Conservation (phyloP, 106 monocot genomes). For the Apostasia shenzhenica region DNA sequence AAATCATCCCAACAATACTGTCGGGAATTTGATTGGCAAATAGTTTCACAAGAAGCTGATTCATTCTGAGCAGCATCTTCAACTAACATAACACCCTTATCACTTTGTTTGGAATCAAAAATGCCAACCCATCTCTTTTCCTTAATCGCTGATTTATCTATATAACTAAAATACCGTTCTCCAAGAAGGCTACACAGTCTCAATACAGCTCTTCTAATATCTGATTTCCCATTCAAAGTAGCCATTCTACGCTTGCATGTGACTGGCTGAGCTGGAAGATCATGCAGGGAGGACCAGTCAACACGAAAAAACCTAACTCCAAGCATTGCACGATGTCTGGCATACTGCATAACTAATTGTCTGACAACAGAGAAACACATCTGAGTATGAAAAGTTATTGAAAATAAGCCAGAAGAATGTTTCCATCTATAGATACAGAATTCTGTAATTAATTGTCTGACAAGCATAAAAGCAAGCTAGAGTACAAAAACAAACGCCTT, state of each 20-base stretch:
- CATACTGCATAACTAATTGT: constrained; percentile 67
- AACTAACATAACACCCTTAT: not conserved
- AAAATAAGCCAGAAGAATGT: not conserved
- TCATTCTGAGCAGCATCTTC: constrained; percentile 10
- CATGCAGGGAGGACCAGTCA: constrained; percentile 59
- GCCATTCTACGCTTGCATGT: constrained; percentile 70
- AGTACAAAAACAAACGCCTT: too few relatives aligned
- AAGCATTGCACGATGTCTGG: constrained; percentile 50
- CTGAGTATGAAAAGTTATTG: not conserved
- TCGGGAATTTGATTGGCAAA: constrained; percentile 10
- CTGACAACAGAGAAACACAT: constrained; percentile 26
- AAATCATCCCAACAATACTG: constrained; percentile 67
- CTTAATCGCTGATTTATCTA: constrained; percentile 14
- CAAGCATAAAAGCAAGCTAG: too few relatives aligned
- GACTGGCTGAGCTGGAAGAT: constrained; percentile 69
- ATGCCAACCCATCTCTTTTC: not conserved
- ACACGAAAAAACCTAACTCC: constrained; percentile 64
- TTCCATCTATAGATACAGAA: not conserved
- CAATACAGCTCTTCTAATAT: constrained; percentile 44
- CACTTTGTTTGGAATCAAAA: constrained; percentile 1
- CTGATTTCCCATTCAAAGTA: constrained; percentile 30
- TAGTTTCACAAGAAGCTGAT: constrained; percentile 5
- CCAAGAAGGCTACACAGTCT: constrained; percentile 69
- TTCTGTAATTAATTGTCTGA: too few relatives aligned
- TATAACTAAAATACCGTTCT: constrained; percentile 36